phyloP scores from a whole-genome alignment of 768 basidiomycete genomes.

The Trichaptum fuscoviolaceum region DNA sequence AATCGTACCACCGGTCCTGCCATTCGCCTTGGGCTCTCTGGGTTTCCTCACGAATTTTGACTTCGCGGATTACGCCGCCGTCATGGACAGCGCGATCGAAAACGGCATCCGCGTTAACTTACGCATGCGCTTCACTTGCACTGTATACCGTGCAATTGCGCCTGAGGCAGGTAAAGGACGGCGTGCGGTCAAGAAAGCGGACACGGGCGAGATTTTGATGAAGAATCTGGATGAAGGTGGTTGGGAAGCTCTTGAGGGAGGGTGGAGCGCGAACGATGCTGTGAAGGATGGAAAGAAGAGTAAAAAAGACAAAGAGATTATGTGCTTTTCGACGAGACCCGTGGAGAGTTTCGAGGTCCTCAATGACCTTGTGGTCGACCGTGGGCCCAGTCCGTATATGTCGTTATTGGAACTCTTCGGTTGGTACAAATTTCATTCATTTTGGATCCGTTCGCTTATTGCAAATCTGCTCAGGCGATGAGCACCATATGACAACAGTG shows the following conservation, averaged over 20 bases:
- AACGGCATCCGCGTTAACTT: slow-evolving; percentile 95
- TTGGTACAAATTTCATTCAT: slow-evolving; percentile 33
- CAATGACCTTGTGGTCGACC: slow-evolving; percentile 96
- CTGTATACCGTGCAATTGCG: slow-evolving; percentile 88
- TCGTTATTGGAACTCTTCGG: slow-evolving; percentile 94
- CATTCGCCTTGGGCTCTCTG: slow-evolving; percentile 94
- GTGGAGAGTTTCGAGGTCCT: slow-evolving; percentile 94
- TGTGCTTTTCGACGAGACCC: slow-evolving; percentile 94
- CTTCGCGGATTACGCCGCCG: slow-evolving; percentile 76
- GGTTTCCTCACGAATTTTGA: slow-evolving; percentile 98
- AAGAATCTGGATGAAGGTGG: slow-evolving; percentile 83
- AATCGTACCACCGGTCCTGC: slow-evolving; percentile 96
- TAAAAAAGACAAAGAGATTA: slow-evolving; percentile 90
- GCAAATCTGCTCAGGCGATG: slow-evolving; percentile 63
- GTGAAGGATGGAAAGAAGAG: slow-evolving; percentile 32
- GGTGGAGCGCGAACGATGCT: slow-evolving; percentile 44
- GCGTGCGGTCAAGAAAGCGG: slow-evolving; percentile 84
- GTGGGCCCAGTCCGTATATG: slow-evolving; percentile 97
- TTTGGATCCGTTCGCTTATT: neutral
- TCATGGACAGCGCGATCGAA: slow-evolving; percentile 86
- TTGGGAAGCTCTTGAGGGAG: slow-evolving; percentile 95
- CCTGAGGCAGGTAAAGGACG: slow-evolving; percentile 57
- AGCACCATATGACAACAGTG: slow-evolving; percentile 98
- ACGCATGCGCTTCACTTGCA: slow-evolving; percentile 99
- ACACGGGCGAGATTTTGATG: slow-evolving; percentile 97